Evolutionary conservation across 306 rosid genomes (phyloP), one percentile per base, ranked within the genome.

Genomic region (Acacia acuminata): DNA sequence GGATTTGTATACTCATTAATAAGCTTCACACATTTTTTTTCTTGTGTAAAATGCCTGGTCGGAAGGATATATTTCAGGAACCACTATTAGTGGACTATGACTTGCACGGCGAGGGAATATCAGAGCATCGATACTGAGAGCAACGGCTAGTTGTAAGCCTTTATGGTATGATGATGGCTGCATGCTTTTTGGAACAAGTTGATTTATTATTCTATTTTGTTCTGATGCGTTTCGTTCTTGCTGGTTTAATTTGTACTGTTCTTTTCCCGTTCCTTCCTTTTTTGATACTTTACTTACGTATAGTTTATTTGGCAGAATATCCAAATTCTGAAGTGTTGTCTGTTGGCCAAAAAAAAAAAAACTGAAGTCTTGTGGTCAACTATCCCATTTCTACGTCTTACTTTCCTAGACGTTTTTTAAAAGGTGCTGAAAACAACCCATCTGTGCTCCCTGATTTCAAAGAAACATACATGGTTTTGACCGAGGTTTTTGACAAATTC

Each of bases 11-110:
- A 15, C 40, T 6, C n/a, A 24, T 44, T 13, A 13, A 24, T 44
- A 34, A 48, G 77, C 77, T 27, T 73, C 60, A 48, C 56, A 27
- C 24, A 30, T 47, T 73, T 71, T 4, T 34, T 38, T 45, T 10
- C 56, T 16, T 44, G 58, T 45, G 76, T 32, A 71, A n/a, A 27
- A 73, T 88, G 97, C 97, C 78, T 95, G 98, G 98, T 93, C 96
- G 4, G 97, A 96, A 63, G 98, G 95, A 76, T 90, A 87, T 82
- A 85, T 88, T 61, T 97, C 97, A 15, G 98, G 97, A 86, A 89
- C 94, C 79, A 89, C 88, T 55, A 89, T 93, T 15, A 97, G 96
- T 78, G 84, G 85, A 71, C 91, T 19, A 25, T 56, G 7, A 14
- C 7, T 14, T 47, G 43, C 60, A 10, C 11, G 36, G n/a, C 4